A percentile compares a stretch with the other conserved stretches of the same genome.
Evolutionary conservation across 805 yeast species (phyloP).

Genomic region (Hanseniaspora meyeri): DNA sequence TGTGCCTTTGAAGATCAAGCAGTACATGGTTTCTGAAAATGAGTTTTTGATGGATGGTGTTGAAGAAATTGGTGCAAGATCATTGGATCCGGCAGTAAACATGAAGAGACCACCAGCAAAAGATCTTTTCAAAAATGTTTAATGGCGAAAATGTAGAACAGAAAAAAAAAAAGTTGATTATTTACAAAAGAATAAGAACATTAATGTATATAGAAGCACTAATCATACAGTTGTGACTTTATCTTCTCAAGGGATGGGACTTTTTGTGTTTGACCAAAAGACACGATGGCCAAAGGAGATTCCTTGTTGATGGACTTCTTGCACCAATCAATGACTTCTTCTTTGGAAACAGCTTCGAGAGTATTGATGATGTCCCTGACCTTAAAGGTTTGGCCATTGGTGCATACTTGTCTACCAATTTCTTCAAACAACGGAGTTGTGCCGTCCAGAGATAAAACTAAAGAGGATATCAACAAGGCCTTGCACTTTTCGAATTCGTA

Average conservation of each 20-base stretch:
- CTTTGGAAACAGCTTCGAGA: conserved; percentile 64
- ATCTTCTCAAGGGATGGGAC: conserved; percentile 60
- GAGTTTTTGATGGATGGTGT: conserved; percentile 13
- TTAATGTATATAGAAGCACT: neutral
- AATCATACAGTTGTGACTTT: conserved; percentile 23
- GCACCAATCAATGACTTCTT: conserved; percentile 81
- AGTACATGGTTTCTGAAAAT: conserved; percentile 7
- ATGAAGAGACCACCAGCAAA: conserved; percentile 8
- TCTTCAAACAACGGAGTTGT: conserved; percentile 95
- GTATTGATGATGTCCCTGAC: conserved; percentile 41
- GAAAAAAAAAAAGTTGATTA: neutral
- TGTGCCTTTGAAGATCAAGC: neutral
- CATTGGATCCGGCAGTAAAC: conserved; percentile 10
- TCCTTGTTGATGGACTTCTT: conserved; percentile 54
- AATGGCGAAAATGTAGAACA: too few relatives aligned
- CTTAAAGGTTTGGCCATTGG: conserved; percentile 59
- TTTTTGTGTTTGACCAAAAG: conserved; percentile 65
- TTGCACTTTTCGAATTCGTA: conserved; percentile 90
- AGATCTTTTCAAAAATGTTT: neutral
- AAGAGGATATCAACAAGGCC: conserved; percentile 85
- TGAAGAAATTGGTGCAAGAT: conserved; percentile 11
- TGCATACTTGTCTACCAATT: conserved; percentile 91
- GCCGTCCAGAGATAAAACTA: conserved; percentile 80
- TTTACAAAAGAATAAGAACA: neutral
- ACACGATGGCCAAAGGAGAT: conserved; percentile 82